phyloP scores from a whole-genome alignment of 2,329 filamentous ascomycete genomes.

The Epichloe bromicola region DNA sequence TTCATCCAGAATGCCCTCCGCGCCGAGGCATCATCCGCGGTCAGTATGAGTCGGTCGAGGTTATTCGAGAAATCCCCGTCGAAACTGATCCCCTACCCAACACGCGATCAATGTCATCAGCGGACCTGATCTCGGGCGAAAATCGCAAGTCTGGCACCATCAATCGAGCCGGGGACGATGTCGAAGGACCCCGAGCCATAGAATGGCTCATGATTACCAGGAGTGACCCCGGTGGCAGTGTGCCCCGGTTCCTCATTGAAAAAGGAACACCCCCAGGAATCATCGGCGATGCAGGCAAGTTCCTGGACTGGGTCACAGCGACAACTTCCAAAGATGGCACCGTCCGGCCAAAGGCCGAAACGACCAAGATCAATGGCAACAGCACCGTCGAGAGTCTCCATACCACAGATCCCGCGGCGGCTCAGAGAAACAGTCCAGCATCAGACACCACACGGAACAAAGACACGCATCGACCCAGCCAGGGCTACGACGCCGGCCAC shows the following conservation, averaged over 20 bases:
- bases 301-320: slow-evolving; percentile 57
- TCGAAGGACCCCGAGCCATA: slow-evolving; percentile 30
- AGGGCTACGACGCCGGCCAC: slow-evolving; percentile 9
- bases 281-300: slow-evolving; percentile 65
- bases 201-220: slow-evolving; percentile 92
- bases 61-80: slow-evolving; percentile 70
- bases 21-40: slow-evolving; percentile 67
- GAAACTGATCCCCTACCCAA: slow-evolving; percentile 22
- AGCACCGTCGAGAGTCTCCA: too few species aligned
- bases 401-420: neutral
- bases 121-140: slow-evolving; percentile 19
- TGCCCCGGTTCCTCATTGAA: slow-evolving; percentile 85
- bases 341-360: neutral
- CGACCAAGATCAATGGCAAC: neutral
- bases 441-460: neutral
- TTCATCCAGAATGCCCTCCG: slow-evolving; percentile 59
- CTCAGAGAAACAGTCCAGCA: neutral
- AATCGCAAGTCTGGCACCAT: slow-evolving; percentile 9
- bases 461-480: neutral
- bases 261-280: slow-evolving; percentile 80
- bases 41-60: slow-evolving; percentile 80
- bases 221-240: slow-evolving; percentile 77
- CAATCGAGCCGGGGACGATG: slow-evolving; percentile 14
- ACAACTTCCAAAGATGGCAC: slow-evolving; percentile 19
- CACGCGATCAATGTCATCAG: slow-evolving; percentile 21